Conservation (phyloP, 371 early-diverging fungal genomes). For the Polyrhizophydium stewartii region DNA sequence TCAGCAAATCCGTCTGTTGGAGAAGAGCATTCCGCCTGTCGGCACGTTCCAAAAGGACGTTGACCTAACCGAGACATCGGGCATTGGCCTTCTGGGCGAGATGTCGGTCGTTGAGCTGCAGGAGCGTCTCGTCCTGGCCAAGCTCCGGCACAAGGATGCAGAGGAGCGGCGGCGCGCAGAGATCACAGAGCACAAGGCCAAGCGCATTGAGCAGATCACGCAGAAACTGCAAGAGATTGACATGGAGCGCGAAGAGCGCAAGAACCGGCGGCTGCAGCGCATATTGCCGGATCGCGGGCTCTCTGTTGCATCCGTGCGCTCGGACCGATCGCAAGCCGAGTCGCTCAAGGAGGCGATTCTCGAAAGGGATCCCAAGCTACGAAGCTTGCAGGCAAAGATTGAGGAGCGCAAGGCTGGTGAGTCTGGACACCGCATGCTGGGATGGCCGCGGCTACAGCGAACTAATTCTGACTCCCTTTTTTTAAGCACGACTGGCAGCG, state of each 20-base stretch:
- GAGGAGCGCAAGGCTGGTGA: not conserved
- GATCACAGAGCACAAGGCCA: conserved; percentile 20
- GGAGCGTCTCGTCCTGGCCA: conserved; percentile 32
- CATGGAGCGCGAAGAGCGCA: conserved; percentile 19
- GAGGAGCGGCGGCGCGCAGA: conserved; percentile 21
- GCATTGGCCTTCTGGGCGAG: conserved; percentile 39
- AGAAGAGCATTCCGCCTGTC: conserved; percentile 31
- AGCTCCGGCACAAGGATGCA: conserved; percentile 12
- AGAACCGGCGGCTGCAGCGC: not conserved
- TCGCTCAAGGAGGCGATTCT: not conserved
- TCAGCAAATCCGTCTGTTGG: conserved; percentile 43
- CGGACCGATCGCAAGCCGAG: not conserved
- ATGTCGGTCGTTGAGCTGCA: conserved; percentile 50
- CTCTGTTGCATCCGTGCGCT: not conserved
- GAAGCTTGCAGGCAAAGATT: conserved; percentile 3
- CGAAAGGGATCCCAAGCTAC: conserved; percentile 1
- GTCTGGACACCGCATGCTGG: not conserved
- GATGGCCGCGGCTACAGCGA: no score
- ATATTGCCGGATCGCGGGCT: not conserved
- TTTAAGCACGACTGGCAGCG: no score
- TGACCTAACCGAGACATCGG: conserved; percentile 40
- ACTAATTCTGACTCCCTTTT: no score
- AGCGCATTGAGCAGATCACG: conserved; percentile 15
- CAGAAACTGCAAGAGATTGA: conserved; percentile 32
- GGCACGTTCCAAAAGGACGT: conserved; percentile 27